Base-by-base conservation (phyloP, 192 early-diverging fungal species). In the Backusella westeae region DNA sequence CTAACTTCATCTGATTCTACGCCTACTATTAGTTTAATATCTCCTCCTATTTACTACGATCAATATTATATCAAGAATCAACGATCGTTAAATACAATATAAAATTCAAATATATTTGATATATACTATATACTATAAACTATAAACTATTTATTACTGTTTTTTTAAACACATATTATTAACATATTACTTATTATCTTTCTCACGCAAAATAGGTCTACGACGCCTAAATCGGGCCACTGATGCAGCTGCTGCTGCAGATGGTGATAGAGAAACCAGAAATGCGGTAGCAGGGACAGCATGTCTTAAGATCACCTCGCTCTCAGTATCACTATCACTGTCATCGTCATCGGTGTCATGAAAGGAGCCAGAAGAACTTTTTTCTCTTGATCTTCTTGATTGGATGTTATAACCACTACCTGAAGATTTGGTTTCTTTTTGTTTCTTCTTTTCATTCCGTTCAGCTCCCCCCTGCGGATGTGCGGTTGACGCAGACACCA, bases 201-300 rank as follows among this genome's bases (percentile, higher is more conserved):
- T 63, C 10, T 1, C 10, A 29, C 29, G 56, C 8, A 26, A 8
- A 26, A 63, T 12, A 29, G 23, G 56, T 26, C 21, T 63, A 26
- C 56, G 21, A 10, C 71, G 41, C 34, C 71, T 72, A 34, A 9
- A 34, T 53, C 49, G 17, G 5, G 71, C 71, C 0, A 32, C 71
- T 12, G 71, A 53, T 34, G 71, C 71, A 3, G 71, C 71, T 21
- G 71, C 71, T 29, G 71, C 71, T 4, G 71, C 41, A 6, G 34
- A 35, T 9, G 71, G 71, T 1, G 71, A 72, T 34, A 72, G 12
- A 17, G 71, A 53, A 52, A 72, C 71, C 19, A 72, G 46, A 53
- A 56, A 72, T n/a, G 71, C 71, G 44, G 71, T 72, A 56, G 52
- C 44, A 72, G 44, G 56, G 2, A 63, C 56, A 63, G 56, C 56